Base-by-base conservation (phyloP, 306 rosid species). In the Adenanthera pavonina region DNA sequence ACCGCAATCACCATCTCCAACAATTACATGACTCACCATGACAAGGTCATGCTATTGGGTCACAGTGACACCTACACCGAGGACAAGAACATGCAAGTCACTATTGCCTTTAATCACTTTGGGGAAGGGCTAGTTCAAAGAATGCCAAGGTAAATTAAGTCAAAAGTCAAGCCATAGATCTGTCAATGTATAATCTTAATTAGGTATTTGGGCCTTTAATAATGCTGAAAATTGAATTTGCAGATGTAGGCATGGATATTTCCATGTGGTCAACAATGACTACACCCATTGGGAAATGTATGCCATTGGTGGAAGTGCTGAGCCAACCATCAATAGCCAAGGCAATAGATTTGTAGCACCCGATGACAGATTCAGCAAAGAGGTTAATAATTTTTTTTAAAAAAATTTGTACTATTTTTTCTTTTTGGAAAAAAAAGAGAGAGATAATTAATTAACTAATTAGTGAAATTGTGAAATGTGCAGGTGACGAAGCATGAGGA, bases 221-320 rank as follows among this genome's bases (percentile, higher is more conserved):
- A 25, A 25, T 25, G 30, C 30, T 70, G 38, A 54, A 17, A 25
- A 64, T 10, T 11, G 56, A 17, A 60, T 6, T 47, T 82, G 85
- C 86, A 95, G 99, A 80, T 95, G 99, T 59, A 89, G 99, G 87
- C 98, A 89, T 82, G 99, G 99, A 34, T 95, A 95, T 69, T 95
- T 95, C 74, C 99, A 95, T 85, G 99, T 95, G 87, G 98, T 95
- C 76, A 95, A 95, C 91, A 95, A 95, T 90, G 99, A 95, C 99
- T 95, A 95, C 16, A 93, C 98, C 38, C 99, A 95, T 49, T 95
- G 99, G 99, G 98, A 95, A 90, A 95, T 95, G 99, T 95, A 95
- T 59, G 99, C 99, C 70, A 93, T 95, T 72, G 99, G 99, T 25
- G 99, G 99, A 12, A 95, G 99, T 85, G 99, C 96, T 4, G 38